Conservation (phyloP, 129 eudicot species). For the Artemisia argyi region DNA sequence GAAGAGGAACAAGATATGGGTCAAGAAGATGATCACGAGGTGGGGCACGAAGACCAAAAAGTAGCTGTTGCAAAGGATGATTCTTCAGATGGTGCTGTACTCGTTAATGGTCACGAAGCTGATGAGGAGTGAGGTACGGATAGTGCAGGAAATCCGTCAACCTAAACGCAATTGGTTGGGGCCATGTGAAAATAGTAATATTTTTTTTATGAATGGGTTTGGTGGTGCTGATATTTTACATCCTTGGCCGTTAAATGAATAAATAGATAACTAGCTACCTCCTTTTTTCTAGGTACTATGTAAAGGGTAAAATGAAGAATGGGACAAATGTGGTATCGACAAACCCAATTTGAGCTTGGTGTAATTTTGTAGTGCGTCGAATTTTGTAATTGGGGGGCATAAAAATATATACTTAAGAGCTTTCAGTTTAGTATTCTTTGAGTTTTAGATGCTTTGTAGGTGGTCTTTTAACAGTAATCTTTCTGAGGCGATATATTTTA, state of each 20-base stretch:
- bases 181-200: slow-evolving; percentile 60
- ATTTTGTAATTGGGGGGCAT: slow-evolving; percentile 38
- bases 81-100: slow-evolving; percentile 76
- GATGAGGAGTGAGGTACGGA: slow-evolving; percentile 41
- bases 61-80: slow-evolving; percentile 78
- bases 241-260: not conserved
- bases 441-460: slow-evolving; percentile 29
- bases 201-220: slow-evolving; percentile 55
- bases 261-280: not conserved
- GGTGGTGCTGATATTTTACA: not conserved
- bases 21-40: slow-evolving; percentile 67
- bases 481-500: slow-evolving; percentile 26
- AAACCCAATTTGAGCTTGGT: slow-evolving; percentile 35
- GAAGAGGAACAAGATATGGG: slow-evolving; percentile 20
- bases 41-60: slow-evolving; percentile 53
- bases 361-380: slow-evolving; percentile 47
- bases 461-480: slow-evolving; percentile 27
- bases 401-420: slow-evolving; percentile 30
- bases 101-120: slow-evolving; percentile 73
- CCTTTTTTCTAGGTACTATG: not conserved
- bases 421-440: slow-evolving; percentile 22
- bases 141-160: slow-evolving; percentile 83
- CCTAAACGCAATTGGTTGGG: slow-evolving; percentile 94
- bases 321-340: slow-evolving; percentile 27
- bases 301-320: slow-evolving; percentile 20